Base-by-base conservation (phyloP, 306 rosid species). In the Acacia crassicarpa region DNA sequence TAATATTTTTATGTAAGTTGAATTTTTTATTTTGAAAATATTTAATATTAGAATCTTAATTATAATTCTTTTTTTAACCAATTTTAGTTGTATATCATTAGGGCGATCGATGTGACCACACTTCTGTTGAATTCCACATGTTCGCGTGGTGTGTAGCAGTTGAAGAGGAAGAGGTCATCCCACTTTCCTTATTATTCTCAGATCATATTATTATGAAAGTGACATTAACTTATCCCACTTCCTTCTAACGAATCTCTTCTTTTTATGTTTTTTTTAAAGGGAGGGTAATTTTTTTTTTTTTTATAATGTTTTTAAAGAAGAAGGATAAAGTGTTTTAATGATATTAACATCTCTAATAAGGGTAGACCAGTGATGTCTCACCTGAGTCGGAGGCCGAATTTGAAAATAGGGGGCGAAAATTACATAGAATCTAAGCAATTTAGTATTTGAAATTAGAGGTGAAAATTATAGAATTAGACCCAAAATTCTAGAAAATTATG, bases 81-180 rank as follows among this genome's bases (percentile, higher is more conserved):
- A 53, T 5, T 53, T 53, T 27, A 43, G 8, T 58, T 43, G 7
- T 75, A 16, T 22, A 40, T 59, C 10, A 33, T 35, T 27, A 72
- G 27, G 65, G 10, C 27, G 46, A 65, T 23, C 16, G 46, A 65
- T 33, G n/a, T 45, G 33, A 44, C 67, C 81, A 83, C 2, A 71
- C 25, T 86, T 59, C 12, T 81, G 74, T 78, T 78, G 32, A 87
- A 33, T 70, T 76, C 76, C 91, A 79, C 90, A 85, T 85, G 91
- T 82, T 68, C 61, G 63, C 61, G 51, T 25, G 45, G 19, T 67
- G 83, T 46, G 75, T 77, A 72, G 77, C 71, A 80, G 86, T 81
- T 79, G 67, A 85, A 56, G 74, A 72, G 61, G 49, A 78, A 75
- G 32, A 69, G 75, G 78, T 3, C 63, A 40, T 46, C n/a, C 63